phyloP scores from a whole-genome alignment of 768 basidiomycete genomes.

The Austroboletus festivus region DNA sequence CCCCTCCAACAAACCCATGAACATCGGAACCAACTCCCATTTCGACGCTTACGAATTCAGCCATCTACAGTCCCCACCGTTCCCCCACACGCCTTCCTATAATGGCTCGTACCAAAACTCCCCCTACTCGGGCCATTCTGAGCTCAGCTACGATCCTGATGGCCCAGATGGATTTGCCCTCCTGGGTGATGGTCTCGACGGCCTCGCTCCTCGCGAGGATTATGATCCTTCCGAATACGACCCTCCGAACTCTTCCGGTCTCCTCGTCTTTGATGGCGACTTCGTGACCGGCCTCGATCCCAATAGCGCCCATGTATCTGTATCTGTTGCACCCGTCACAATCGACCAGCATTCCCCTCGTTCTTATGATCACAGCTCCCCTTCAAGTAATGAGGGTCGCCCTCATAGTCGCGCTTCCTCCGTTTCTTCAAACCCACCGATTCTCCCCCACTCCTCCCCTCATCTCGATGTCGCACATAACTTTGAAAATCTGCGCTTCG shows the following conservation, averaged over 20 bases:
- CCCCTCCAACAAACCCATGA: constrained; percentile 29
- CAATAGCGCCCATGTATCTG: constrained; percentile 33
- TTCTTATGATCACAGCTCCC: constrained; percentile 62
- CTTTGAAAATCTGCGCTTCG: constrained; percentile 63
- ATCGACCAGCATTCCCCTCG: constrained; percentile 37
- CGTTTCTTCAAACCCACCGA: constrained; percentile 54
- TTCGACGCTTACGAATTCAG: constrained; percentile 42
- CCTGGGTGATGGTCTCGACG: constrained; percentile 45
- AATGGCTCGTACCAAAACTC: constrained; percentile 70
- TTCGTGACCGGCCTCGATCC: constrained; percentile 37
- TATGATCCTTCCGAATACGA: constrained; percentile 81
- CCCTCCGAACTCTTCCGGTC: constrained; percentile 43
- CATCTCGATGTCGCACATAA: constrained; percentile 52
- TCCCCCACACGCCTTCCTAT: constrained; percentile 54
- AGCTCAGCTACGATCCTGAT: constrained; percentile 54
- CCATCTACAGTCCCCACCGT: constrained; percentile 37
- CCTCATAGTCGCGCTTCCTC: constrained; percentile 63
- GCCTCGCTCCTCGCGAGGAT: constrained; percentile 38
- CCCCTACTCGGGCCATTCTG: constrained; percentile 64
- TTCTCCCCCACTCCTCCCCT: constrained; percentile 47
- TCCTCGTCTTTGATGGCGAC: constrained; percentile 60
- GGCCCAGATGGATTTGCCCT: constrained; percentile 47
- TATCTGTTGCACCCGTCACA: constrained; percentile 37
- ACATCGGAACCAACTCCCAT: constrained; percentile 20
- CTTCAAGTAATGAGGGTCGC: constrained; percentile 56